Evolutionary conservation across 306 rosid species (phyloP).

Genomic region (Trifolium subterraneum): DNA sequence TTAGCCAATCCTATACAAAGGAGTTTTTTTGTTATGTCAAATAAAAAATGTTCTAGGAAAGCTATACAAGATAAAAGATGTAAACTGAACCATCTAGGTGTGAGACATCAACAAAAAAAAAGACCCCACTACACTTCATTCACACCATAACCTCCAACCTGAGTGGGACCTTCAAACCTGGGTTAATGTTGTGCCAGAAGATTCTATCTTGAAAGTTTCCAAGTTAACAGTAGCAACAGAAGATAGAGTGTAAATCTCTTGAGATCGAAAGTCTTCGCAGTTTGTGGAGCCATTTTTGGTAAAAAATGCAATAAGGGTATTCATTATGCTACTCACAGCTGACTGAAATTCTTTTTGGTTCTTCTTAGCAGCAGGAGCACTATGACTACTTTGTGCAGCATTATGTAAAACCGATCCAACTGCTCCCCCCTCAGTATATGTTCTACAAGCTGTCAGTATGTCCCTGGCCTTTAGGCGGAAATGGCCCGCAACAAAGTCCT

Average conservation of each 20-base stretch:
- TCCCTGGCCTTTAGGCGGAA: constrained; percentile 53
- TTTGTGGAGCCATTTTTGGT: constrained; percentile 68
- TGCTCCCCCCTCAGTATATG: constrained; percentile 62
- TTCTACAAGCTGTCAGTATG: constrained; percentile 66
- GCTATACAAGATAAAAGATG: constrained; percentile 20
- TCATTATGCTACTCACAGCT: constrained; percentile 63
- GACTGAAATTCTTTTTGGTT: constrained; percentile 50
- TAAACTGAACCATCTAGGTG: constrained; percentile 19
- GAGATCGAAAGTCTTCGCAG: constrained; percentile 58
- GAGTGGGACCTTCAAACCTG: constrained; percentile 29
- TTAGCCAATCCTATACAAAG: constrained; percentile 28
- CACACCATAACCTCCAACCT: constrained; percentile 15
- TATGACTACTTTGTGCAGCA: constrained; percentile 1
- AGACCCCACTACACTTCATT: constrained; percentile 32
- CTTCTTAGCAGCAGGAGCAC: neutral
- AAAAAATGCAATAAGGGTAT: constrained; percentile 62
- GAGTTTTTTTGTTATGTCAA: constrained; percentile 11
- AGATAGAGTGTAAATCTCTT: constrained; percentile 34
- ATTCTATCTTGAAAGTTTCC: constrained; percentile 32
- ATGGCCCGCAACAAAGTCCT: constrained; percentile 67
- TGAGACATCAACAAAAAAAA: constrained; percentile 39
- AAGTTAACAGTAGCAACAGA: constrained; percentile 42
- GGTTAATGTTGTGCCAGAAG: constrained; percentile 34
- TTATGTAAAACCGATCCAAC: constrained; percentile 57
- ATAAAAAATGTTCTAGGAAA: constrained; percentile 20